Conservation (phyloP, 2,329 filamentous ascomycete genomes). For the Periconia macrospinosa region DNA sequence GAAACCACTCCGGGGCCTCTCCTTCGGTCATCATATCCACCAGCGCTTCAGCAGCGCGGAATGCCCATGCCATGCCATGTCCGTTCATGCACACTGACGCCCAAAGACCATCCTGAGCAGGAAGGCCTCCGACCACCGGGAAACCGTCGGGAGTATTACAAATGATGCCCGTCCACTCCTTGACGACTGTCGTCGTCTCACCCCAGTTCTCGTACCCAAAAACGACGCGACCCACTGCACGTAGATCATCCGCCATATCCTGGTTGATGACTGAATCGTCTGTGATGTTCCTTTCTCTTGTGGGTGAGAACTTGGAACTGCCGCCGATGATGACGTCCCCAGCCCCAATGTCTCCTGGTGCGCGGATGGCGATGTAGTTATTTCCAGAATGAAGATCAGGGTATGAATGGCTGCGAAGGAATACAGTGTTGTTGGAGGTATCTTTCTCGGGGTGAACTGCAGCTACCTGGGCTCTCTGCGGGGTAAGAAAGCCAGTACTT, state of each 20-base stretch:
- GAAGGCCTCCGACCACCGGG: slow-evolving; percentile 2
- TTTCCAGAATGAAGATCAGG: slow-evolving; percentile 2
- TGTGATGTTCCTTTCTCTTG: slow-evolving; percentile 2
- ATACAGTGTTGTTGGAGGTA: slow-evolving; percentile 2
- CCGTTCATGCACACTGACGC: slow-evolving; percentile 4
- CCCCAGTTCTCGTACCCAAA: slow-evolving; percentile 5
- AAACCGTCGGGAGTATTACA: slow-evolving; percentile 5
- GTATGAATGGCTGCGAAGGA: slow-evolving; percentile 3
- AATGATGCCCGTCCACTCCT: slow-evolving; percentile 3
- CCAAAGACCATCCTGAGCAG: slow-evolving; percentile 1
- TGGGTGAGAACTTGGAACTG: slow-evolving; percentile 4
- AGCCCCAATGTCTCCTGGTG: slow-evolving; percentile 1
- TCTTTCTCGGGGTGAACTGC: slow-evolving; percentile 1
- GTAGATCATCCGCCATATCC: slow-evolving; percentile 2
- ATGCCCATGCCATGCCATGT: slow-evolving; percentile 8
- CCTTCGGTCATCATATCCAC: slow-evolving; percentile 9
- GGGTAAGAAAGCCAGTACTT: slow-evolving; percentile 1
- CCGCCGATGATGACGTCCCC: slow-evolving; percentile 6
- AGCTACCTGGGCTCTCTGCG: slow-evolving; percentile 2
- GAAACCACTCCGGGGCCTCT: slow-evolving; percentile 7
- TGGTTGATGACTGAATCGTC: slow-evolving; percentile 3
- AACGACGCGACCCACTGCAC: slow-evolving; percentile 1
- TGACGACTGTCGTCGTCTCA: background rate
- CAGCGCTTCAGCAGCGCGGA: slow-evolving; percentile 8
- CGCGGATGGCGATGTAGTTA: slow-evolving; percentile 6